Evolutionary conservation across 192 early-diverging fungal genomes (phyloP).

Genomic region (Phycomyces nitens): DNA sequence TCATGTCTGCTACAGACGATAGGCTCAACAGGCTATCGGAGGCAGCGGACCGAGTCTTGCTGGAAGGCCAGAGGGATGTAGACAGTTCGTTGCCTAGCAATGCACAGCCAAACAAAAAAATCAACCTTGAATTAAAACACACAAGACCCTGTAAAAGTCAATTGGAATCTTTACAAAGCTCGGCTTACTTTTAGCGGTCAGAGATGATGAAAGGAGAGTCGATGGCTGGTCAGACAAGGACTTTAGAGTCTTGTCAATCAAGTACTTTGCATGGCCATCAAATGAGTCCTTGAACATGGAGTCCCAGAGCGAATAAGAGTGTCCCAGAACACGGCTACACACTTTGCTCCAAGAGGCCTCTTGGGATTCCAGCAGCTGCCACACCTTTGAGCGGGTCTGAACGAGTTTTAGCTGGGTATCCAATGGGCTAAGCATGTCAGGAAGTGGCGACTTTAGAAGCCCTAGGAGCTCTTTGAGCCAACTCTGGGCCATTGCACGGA

Average conservation of each 20-base stretch:
- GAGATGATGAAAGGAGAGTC: conserved; percentile 24
- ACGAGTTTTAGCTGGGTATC: conserved; percentile 5
- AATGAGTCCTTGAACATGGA: conserved; percentile 38
- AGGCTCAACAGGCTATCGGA: conserved; percentile 9
- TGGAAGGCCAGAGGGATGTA: conserved; percentile 25
- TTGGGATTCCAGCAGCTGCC: conserved; percentile 7
- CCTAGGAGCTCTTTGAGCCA: conserved; percentile 38
- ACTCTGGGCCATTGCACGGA: conserved; percentile 16
- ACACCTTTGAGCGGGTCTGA: conserved; percentile 1
- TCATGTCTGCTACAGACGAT: conserved; percentile 24
- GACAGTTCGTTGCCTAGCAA: conserved; percentile 6
- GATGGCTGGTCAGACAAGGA: conserved; percentile 41
- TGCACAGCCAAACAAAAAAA: not conserved
- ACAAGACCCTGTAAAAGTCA: too few relatives aligned
- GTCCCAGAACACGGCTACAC: conserved; percentile 33
- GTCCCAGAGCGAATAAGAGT: conserved; percentile 43
- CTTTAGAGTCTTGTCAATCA: conserved; percentile 32
- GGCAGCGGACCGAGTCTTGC: not conserved
- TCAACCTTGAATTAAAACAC: too few relatives aligned
- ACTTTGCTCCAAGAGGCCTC: conserved; percentile 1
- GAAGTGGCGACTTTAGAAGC: conserved; percentile 13
- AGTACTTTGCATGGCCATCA: conserved; percentile 35
- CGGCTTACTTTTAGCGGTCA: too few relatives aligned
- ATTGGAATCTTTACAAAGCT: conserved; percentile 8
- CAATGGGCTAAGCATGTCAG: not conserved